Conservation (phyloP, 805 yeast species). For the Saccharomycopsis sp. region DNA sequence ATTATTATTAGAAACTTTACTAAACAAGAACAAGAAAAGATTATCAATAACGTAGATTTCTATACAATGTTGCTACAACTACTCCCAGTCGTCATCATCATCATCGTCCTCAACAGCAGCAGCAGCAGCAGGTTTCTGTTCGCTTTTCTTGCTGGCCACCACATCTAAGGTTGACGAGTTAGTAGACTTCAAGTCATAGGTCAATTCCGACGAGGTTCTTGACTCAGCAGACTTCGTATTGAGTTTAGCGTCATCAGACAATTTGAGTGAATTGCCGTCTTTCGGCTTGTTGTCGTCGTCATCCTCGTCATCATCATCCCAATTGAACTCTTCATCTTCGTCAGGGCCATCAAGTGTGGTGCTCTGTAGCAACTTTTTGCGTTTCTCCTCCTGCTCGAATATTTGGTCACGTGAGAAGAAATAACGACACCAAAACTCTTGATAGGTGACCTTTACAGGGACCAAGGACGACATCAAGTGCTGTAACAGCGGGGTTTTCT, state of each 20-base stretch:
- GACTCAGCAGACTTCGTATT: slow-evolving; percentile 21
- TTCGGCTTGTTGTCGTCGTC: slow-evolving; percentile 23
- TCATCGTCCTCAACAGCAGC: slow-evolving; percentile 25
- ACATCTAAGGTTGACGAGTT: slow-evolving; percentile 33
- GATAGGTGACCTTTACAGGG: slow-evolving; percentile 53
- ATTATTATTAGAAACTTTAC: no score
- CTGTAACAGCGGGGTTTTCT: slow-evolving; percentile 44
- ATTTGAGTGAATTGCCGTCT: slow-evolving; percentile 10
- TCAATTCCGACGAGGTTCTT: slow-evolving; percentile 34
- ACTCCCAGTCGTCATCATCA: slow-evolving; percentile 14
- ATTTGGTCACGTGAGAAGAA: slow-evolving; percentile 48
- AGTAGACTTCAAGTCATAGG: slow-evolving; percentile 36
- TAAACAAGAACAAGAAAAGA: no score
- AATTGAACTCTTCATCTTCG: slow-evolving; percentile 32
- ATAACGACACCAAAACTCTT: slow-evolving; percentile 71
- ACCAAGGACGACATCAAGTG: slow-evolving; percentile 57
- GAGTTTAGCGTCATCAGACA: background rate
- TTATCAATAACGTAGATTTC: no score
- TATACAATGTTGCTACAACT: no score
- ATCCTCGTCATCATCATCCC: slow-evolving; percentile 34
- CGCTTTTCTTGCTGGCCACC: slow-evolving; percentile 17
- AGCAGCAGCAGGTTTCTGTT: slow-evolving; percentile 16
- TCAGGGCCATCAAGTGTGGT: slow-evolving; percentile 42
- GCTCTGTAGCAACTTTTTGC: slow-evolving; percentile 53
- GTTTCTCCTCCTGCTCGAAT: slow-evolving; percentile 53